Evolutionary conservation across 331 rosid genomes (phyloP).

Genomic region (Quercus lobata): DNA sequence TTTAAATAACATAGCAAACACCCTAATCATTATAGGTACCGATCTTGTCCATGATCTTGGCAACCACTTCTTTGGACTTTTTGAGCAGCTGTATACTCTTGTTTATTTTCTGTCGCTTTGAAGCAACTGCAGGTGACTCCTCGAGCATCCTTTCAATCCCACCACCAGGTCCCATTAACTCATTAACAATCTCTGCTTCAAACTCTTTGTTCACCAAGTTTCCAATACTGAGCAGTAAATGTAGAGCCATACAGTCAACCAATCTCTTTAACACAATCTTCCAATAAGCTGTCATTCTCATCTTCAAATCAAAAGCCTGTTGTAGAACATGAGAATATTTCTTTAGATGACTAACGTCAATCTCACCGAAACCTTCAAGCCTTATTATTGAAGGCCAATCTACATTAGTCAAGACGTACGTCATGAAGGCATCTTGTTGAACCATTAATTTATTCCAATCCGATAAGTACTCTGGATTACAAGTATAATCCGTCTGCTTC

Average conservation of each 20-base stretch:
- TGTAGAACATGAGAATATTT: background rate
- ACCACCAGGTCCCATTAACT: constrained; percentile 22
- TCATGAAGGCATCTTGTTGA: constrained; percentile 6
- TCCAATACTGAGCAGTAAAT: constrained; percentile 1
- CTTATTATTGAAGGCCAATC: accelerated
- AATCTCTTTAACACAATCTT: constrained; percentile 20
- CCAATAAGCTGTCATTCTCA: constrained; percentile 19
- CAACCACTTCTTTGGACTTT: constrained; percentile 30
- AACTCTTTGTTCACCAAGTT: constrained; percentile 22
- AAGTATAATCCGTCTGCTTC: constrained; percentile 43
- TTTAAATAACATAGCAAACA: too few relatives aligned
- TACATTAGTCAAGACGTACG: background rate
- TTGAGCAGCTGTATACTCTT: constrained; percentile 24
- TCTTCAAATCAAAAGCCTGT: constrained; percentile 26
- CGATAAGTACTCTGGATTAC: constrained; percentile 30
- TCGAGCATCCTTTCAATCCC: constrained; percentile 48
- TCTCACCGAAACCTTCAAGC: background rate
- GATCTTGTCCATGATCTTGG: constrained; percentile 24
- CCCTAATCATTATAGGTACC: constrained; percentile 1
- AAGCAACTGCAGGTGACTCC: constrained; percentile 38
- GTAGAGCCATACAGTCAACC: constrained; percentile 26
- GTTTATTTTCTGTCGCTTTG: constrained; percentile 26
- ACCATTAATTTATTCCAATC: constrained; percentile 27
- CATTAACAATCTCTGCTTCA: constrained; percentile 11
- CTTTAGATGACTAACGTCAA: background rate